phyloP scores from a whole-genome alignment of 140 eudicot genomes.

The Stevia rebaudiana region DNA sequence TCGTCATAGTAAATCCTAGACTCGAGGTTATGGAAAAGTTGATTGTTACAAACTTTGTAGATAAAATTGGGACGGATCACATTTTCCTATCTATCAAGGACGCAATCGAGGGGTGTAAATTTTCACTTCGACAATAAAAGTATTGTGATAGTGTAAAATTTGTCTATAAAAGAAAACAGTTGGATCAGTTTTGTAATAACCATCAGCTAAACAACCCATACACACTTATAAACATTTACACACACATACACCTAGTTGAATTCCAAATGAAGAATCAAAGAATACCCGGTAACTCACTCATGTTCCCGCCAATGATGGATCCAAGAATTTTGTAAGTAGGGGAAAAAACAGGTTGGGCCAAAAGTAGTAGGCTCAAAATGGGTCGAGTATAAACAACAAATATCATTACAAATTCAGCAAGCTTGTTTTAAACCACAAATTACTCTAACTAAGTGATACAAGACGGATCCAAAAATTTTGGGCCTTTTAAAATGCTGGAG shows the following conservation, averaged over 20 bases:
- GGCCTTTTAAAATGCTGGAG: background rate
- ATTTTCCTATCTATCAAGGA: constrained; percentile 64
- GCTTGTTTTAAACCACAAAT: no score
- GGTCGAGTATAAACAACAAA: no score
- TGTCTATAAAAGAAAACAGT: background rate
- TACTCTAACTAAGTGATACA: no score
- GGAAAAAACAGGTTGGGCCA: no score
- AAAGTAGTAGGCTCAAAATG: no score
- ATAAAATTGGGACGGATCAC: constrained; percentile 53
- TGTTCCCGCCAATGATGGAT: no score
- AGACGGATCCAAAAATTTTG: background rate
- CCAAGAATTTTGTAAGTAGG: no score
- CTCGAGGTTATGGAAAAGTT: constrained; percentile 78
- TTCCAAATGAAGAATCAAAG: no score
- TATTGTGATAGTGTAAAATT: constrained; percentile 6
- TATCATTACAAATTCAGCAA: no score
- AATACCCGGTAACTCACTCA: no score
- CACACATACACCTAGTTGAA: no score
- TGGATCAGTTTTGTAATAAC: constrained; percentile 1
- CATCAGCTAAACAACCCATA: background rate
- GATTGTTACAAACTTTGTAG: constrained; percentile 52
- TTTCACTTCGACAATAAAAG: constrained; percentile 29
- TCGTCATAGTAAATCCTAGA: constrained; percentile 69
- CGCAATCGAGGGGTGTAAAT: constrained; percentile 64
- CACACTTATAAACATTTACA: background rate